Conservation (phyloP, 139 green algal species). For the Tetratostichococcus sp. region DNA sequence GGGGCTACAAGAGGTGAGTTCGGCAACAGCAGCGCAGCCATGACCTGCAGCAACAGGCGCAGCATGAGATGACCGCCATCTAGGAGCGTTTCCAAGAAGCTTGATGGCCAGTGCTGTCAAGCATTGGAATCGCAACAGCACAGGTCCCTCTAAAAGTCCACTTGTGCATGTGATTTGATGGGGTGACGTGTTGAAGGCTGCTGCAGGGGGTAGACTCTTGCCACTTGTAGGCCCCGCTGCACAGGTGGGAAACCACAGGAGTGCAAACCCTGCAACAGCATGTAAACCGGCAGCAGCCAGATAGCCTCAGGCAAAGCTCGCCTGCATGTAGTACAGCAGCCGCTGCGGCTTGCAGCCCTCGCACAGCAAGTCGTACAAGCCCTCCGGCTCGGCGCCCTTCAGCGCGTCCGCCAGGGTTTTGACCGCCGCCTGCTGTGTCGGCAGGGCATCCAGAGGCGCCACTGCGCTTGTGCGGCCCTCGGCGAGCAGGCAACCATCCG, state of each 20-base stretch:
- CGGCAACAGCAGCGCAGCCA: background rate
- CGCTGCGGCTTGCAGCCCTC: constrained; percentile 4
- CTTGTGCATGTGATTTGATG: no score
- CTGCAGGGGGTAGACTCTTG: no score
- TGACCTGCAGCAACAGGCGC: background rate
- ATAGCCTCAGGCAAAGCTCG: background rate
- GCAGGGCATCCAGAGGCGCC: constrained; percentile 51
- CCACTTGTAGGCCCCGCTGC: no score
- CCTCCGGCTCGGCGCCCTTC: background rate
- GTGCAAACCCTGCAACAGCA: no score
- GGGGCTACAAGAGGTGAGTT: no score
- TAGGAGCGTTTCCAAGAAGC: no score
- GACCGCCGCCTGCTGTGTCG: constrained; percentile 38
- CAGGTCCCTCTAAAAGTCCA: no score
- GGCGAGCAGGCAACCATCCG: constrained; percentile 22
- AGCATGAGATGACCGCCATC: no score
- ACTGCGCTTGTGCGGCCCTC: constrained; percentile 12
- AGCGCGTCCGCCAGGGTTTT: constrained; percentile 3
- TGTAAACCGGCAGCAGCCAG: no score
- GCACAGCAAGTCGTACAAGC: background rate
- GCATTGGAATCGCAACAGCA: no score
- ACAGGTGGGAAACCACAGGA: no score
- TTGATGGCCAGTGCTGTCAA: background rate
- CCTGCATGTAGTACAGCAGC: constrained; percentile 55
- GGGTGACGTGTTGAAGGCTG: no score